Base-by-base conservation (phyloP, 495 filamentous ascomycete species). In the Usnea hakonensis region DNA sequence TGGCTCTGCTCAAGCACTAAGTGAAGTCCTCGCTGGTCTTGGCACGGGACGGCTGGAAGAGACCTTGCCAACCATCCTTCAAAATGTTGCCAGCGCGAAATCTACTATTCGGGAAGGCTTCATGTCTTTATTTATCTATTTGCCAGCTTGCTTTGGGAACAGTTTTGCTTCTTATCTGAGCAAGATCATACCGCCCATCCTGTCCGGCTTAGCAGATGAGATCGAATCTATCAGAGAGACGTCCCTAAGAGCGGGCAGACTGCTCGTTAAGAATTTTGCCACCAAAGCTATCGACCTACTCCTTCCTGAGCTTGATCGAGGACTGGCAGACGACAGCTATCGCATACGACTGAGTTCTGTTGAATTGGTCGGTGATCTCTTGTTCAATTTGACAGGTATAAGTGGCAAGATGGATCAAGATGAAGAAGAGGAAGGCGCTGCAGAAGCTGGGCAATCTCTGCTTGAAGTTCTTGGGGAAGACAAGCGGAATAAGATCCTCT, bases 51-150 rank as follows among this genome's bases (percentile, higher is more conserved):
- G 94, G 64, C 77, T 98, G 57, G 94, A 98, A 75, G 95, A 97
- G 75, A 98, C 92, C 3, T 76, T 98, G 57, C 95, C 94, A 55
- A 97, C 94, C 9, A 96, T 98, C 63, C 76, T 98, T 32, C 94
- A 98, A 70, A 98, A 98, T 67, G 92, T 95, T 56, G 85, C 89
- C 65, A 97, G 94, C 69, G 81, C 90, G 57, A 97, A 96, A 73
- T 74, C 94, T 23, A 81, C 90, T 64, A 90, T 97, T 62, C 86
- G 94, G 63, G 94, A 98, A 79, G 94, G 94, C 40, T 98, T 97
- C 80, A 98, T 98, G 94, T 96, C 94, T 33, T 82, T 98, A 44
- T 98, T 98, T 76, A 97, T 98, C 66, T 98, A 95, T 81, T 84
- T 98, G 75, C 94, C 94, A 21, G 95, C 95, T 61, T 98, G 94